A percentile compares a stretch with the other conserved stretches of the same genome.
These are phyloP conservation scores for Dioszegia hungarica DNA, from an alignment of 768 basidiomycete genomes.

Conservation along the genomic window DNA sequence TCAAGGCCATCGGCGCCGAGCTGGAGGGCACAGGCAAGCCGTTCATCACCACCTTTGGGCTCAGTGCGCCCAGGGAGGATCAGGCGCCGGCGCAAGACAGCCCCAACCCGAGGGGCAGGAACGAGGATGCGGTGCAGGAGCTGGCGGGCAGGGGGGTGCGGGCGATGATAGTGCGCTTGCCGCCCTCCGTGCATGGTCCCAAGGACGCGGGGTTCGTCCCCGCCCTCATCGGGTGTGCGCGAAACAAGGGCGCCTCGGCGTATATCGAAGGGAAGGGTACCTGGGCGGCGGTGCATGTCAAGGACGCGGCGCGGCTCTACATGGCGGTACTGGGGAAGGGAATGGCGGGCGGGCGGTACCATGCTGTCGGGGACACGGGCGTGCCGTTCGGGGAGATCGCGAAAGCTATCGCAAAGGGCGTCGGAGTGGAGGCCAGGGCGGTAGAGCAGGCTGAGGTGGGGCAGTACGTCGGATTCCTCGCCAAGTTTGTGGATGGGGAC, in stretches of 20 bases:
- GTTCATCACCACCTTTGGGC: conserved; percentile 22
- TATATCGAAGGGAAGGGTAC: conserved; percentile 13
- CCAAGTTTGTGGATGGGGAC: background rate
- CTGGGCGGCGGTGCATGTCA: conserved; percentile 29
- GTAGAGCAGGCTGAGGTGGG: conserved; percentile 4
- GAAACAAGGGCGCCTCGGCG: conserved; percentile 6
- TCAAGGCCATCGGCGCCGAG: conserved; percentile 3
- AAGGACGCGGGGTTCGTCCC: conserved; percentile 18
- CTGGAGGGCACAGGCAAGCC: conserved; percentile 24
- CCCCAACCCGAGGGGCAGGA: background rate
- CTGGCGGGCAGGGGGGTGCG: conserved; percentile 11
- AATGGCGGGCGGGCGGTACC: conserved; percentile 5
- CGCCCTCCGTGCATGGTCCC: conserved; percentile 18
- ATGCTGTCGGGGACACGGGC: conserved; percentile 14
- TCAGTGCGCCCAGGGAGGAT: background rate
- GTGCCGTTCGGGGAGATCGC: conserved; percentile 14
- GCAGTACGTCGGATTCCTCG: conserved; percentile 11
- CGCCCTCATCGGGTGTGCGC: conserved; percentile 11
- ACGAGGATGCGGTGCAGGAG: conserved; percentile 2
- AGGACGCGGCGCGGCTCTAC: conserved; percentile 29
- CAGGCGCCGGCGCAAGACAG: background rate
- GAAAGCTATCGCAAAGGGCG: conserved; percentile 11
- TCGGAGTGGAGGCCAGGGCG: conserved; percentile 8
- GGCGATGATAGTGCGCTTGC: conserved; percentile 13
- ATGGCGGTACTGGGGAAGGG: conserved; percentile 31